These are phyloP conservation scores for Exophiala oligosperma DNA, from an alignment of 2,329 filamentous ascomycete species.

Conservation along the genomic window DNA sequence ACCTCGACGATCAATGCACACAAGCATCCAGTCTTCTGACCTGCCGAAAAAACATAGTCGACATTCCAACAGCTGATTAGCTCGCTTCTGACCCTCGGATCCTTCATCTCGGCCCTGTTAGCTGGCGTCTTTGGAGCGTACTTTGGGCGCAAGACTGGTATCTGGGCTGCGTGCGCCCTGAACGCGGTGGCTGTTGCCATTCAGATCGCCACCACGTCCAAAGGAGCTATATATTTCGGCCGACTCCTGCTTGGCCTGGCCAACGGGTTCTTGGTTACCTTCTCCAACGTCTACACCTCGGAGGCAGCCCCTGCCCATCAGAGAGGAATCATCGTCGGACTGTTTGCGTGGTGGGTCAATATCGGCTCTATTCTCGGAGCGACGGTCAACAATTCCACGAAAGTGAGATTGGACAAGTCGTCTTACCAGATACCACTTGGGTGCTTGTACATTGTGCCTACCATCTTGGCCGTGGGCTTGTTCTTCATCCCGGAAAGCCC, in stretches of 20 bases:
- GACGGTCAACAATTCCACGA: slow-evolving; percentile 31
- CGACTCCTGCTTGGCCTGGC: slow-evolving; percentile 54
- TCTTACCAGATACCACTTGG: slow-evolving; percentile 31
- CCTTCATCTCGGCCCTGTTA: slow-evolving; percentile 43
- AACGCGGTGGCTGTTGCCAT: slow-evolving; percentile 54
- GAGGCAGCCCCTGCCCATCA: slow-evolving; percentile 51
- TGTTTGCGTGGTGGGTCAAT: slow-evolving; percentile 40
- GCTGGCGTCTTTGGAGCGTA: slow-evolving; percentile 11
- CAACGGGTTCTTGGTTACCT: slow-evolving; percentile 49
- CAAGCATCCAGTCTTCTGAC: too few species aligned
- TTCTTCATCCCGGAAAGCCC: slow-evolving; percentile 34
- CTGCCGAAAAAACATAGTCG: slow-evolving; percentile 14
- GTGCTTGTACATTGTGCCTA: slow-evolving; percentile 30
- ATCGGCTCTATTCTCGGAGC: slow-evolving; percentile 26
- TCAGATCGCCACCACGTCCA: slow-evolving; percentile 57
- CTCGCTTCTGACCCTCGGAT: slow-evolving; percentile 47
- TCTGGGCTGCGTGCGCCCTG: slow-evolving; percentile 50
- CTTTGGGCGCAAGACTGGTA: slow-evolving; percentile 45
- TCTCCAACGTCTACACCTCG: slow-evolving; percentile 50
- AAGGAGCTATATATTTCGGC: slow-evolving; percentile 56
- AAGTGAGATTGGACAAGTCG: slow-evolving; percentile 33
- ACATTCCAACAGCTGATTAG: slow-evolving; percentile 46
- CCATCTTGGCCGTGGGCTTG: slow-evolving; percentile 28
- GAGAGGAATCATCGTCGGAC: slow-evolving; percentile 49
- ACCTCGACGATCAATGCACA: too few species aligned